Base-by-base conservation (phyloP, 352 stramenopile genomes). In the Globisporangium barbulae region DNA sequence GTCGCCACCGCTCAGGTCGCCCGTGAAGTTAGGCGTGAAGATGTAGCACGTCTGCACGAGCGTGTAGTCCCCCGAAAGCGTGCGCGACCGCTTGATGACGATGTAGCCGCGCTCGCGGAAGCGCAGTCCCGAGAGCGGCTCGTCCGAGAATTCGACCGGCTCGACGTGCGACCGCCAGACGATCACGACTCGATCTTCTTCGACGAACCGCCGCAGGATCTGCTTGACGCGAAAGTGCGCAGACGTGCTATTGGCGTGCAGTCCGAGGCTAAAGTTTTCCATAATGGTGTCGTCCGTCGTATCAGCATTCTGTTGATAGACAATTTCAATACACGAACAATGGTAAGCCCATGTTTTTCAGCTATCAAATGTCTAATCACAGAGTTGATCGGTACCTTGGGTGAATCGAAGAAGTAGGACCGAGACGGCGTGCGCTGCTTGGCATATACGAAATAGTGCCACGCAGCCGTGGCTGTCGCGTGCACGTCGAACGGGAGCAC, bases 41-140 rank as follows among this genome's bases (percentile, higher is more conserved):
- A 85, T 68, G 56, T 79, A 78, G 67, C 76, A 85, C 39, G 75
- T 85, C 49, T 78, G 67, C 41, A 85, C 21, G 19, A 75, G 39
- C 0, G 74, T 71, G 47, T 75, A 70, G 8, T 75, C 60, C 5
- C 33, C 22, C 4, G 63, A 68, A 15, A 65, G 35, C 25, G 64
- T 77, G 33, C 25, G 17, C 17, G 59, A 48, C 2, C 69, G 71
- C 53, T 76, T 75, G 53, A 89, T 77, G 35, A 88, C 69, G 37
- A 88, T 79, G 53, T 82, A 84, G 2, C 79, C 82, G 62, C 80
- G 78, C 50, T 91, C 82, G n/a, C 72, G 67, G 60, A 91, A 89
- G 56, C 74, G 78, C 50, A 83, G 67, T 30, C 76, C 78, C 5
- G 74, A 53, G 7, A 88, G 59, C 39, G 72, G 64, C 54, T 83